Conservation (phyloP, 164 flowering plant species). For the Santalum album region DNA sequence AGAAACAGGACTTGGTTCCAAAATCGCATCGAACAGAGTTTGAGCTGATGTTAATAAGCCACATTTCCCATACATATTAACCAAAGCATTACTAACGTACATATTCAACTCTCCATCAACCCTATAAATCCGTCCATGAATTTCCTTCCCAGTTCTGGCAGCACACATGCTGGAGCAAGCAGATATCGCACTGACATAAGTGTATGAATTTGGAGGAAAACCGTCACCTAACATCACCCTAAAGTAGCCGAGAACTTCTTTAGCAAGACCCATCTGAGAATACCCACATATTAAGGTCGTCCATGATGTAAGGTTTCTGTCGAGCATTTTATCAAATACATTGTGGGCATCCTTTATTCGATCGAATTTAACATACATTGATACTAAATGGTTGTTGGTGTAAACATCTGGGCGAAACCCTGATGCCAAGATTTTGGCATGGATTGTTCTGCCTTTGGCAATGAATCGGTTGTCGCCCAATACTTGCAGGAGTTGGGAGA, state of each 20-base stretch:
- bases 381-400: slow-evolving; percentile 28
- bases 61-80: slow-evolving; percentile 43
- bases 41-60: slow-evolving; percentile 18
- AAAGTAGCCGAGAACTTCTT: slow-evolving; percentile 15
- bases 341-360: background rate
- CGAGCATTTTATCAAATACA: slow-evolving; percentile 30
- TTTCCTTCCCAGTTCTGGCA: slow-evolving; percentile 28
- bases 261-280: slow-evolving; percentile 19
- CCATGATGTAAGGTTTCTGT: slow-evolving; percentile 28
- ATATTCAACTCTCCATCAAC: slow-evolving; percentile 14
- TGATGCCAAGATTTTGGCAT: slow-evolving; percentile 23
- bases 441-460: slow-evolving; percentile 23
- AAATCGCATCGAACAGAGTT: slow-evolving; percentile 24
- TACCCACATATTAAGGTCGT: slow-evolving; percentile 27
- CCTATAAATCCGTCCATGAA: slow-evolving; percentile 33
- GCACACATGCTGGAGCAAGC: slow-evolving; percentile 20
- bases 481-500: slow-evolving; percentile 22
- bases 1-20: slow-evolving; percentile 21
- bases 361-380: background rate
- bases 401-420: slow-evolving; percentile 25
- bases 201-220: slow-evolving; percentile 22
- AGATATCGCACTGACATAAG: slow-evolving; percentile 25
- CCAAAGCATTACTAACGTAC: slow-evolving; percentile 27
- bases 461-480: slow-evolving; percentile 15
- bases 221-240: slow-evolving; percentile 27